Conservation (phyloP, 305 asterid genomes). For the Plantago lanceolata region DNA sequence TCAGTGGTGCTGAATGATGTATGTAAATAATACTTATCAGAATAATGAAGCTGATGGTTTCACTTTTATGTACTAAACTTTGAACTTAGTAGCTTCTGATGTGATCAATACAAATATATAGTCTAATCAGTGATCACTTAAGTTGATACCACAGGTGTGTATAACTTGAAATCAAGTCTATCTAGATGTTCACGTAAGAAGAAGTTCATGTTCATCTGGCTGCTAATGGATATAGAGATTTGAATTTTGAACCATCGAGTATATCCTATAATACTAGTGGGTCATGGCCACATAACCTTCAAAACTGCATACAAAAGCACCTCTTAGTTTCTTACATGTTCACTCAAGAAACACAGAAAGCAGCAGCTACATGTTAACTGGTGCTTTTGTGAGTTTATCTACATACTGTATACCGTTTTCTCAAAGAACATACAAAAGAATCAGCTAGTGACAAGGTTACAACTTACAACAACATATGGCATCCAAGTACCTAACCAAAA, state of each 20-base stretch:
- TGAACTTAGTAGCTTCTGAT: not conserved
- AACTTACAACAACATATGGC: not conserved
- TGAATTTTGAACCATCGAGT: too few species aligned
- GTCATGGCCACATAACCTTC: too few species aligned
- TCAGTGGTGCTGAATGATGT: not conserved
- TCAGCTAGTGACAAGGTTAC: not conserved
- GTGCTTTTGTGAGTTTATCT: not conserved
- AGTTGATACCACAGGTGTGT: too few species aligned
- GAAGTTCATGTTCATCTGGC: too few species aligned
- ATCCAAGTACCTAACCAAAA: not conserved
- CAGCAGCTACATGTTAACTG: not conserved
- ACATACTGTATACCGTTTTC: not conserved
- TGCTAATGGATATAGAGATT: too few species aligned
- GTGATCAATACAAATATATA: not conserved
- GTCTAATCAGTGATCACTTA: too few species aligned
- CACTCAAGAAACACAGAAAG: not conserved
- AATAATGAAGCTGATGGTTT: not conserved
- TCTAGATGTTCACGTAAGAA: too few species aligned
- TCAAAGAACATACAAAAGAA: not conserved
- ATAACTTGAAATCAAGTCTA: not conserved
- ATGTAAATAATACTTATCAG: not conserved
- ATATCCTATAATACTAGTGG: too few species aligned
- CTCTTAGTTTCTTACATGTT: not conserved
- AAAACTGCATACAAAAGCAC: not conserved
- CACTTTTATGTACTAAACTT: not conserved